Conservation (phyloP, 2,329 filamentous ascomycete species). For the Scolecobasidium constrictum region DNA sequence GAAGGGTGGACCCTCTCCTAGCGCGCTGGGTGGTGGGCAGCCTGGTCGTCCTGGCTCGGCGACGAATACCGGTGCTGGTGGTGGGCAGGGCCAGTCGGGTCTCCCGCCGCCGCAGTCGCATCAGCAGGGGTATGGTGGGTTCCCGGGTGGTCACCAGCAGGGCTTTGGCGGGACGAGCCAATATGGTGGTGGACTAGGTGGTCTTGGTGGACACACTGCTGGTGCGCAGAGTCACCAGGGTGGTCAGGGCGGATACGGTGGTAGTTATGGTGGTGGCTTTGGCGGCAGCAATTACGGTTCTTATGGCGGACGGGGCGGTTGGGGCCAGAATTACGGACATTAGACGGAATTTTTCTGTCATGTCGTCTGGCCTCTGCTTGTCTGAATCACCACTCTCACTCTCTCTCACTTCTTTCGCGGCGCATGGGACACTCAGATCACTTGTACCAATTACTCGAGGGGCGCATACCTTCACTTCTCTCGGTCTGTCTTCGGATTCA, state of each 20-base stretch:
- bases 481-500: no score
- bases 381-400: neutral
- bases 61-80: slow-evolving; percentile 45
- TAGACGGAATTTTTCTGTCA: neutral
- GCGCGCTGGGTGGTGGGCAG: slow-evolving; percentile 43
- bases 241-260: slow-evolving; percentile 8
- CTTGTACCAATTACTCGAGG: no score
- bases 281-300: slow-evolving; percentile 10
- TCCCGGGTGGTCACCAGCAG: slow-evolving; percentile 36
- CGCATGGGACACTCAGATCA: neutral
- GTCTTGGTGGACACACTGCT: slow-evolving; percentile 9
- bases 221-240: slow-evolving; percentile 11
- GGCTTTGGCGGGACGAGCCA: slow-evolving; percentile 24
- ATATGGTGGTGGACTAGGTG: slow-evolving; percentile 10
- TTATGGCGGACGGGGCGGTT: slow-evolving; percentile 11
- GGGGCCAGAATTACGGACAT: slow-evolving; percentile 11
- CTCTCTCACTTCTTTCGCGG: neutral
- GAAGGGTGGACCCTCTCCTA: slow-evolving; percentile 48
- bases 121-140: slow-evolving; percentile 45
- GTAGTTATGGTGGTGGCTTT: slow-evolving; percentile 11
- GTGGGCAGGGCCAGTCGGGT: slow-evolving; percentile 39
- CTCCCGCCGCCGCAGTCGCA: slow-evolving; percentile 44
- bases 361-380: no score
- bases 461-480: no score
- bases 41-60: slow-evolving; percentile 53